Evolutionary conservation across 1,284 basidiomycete genomes (phyloP).

Genomic region (Tylopilus orsonianus): DNA sequence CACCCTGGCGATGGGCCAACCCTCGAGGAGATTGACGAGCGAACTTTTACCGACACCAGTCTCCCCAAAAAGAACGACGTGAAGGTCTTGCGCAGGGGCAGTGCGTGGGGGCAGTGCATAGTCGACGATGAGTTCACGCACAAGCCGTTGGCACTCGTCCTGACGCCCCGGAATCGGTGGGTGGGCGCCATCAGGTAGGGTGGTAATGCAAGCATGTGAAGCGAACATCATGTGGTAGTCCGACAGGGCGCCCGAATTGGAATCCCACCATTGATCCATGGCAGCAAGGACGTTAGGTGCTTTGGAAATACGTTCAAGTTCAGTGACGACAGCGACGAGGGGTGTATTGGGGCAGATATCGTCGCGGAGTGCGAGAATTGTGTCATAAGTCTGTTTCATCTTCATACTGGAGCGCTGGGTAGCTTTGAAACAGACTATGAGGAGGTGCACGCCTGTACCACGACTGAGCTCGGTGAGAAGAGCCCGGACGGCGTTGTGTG

Average conservation of each 20-base stretch:
- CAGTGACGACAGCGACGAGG: neutral
- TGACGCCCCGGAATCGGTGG: constrained; percentile 7
- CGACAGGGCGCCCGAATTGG: constrained; percentile 14
- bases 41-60: neutral
- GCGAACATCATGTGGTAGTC: constrained; percentile 15
- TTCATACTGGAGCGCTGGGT: constrained; percentile 18
- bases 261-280: constrained; percentile 27
- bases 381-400: constrained; percentile 26
- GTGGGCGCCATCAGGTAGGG: constrained; percentile 18
- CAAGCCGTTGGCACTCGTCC: neutral
- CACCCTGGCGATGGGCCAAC: neutral
- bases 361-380: constrained; percentile 16
- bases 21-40: neutral
- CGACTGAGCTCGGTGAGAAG: constrained; percentile 28
- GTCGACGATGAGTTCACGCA: neutral
- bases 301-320: constrained; percentile 16
- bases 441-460: constrained; percentile 9
- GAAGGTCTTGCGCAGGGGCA: neutral
- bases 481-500: constrained; percentile 20
- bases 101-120: neutral
- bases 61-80: neutral
- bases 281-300: constrained; percentile 2
- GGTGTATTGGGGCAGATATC: constrained; percentile 1
- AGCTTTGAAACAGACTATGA: neutral
- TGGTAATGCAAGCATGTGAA: constrained; percentile 25